These are phyloP conservation scores for Fistulifera pelliculosa DNA, from an alignment of 108 stramenopile species.

Conservation along the genomic window DNA sequence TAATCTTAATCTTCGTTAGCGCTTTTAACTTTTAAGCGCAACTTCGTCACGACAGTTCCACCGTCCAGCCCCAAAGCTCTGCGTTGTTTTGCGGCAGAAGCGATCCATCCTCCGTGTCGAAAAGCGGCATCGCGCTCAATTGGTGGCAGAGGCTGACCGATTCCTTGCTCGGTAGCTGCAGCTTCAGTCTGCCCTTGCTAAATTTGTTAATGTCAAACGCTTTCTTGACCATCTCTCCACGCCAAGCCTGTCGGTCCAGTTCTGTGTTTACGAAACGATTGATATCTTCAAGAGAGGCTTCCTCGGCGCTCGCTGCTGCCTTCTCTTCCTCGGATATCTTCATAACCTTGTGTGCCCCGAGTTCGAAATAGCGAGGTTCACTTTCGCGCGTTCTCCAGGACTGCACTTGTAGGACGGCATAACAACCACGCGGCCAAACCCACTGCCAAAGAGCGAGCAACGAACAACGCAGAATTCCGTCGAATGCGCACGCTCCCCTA, in stretches of 20 bases:
- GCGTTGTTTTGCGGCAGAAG: slow-evolving; percentile 71
- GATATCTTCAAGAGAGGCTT: slow-evolving; percentile 41
- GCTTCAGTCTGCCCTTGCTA: slow-evolving; percentile 22
- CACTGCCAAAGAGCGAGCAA: slow-evolving; percentile 79
- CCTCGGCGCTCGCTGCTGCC: slow-evolving; percentile 48
- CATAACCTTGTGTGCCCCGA: slow-evolving; percentile 65
- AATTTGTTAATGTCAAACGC: slow-evolving; percentile 45
- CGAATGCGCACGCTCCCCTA: slow-evolving; percentile 55
- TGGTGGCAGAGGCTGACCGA: slow-evolving; percentile 69
- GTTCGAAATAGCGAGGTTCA: slow-evolving; percentile 38
- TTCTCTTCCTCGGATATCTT: slow-evolving; percentile 63
- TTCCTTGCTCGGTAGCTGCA: slow-evolving; percentile 36
- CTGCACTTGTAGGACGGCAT: slow-evolving; percentile 24
- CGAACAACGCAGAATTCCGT: slow-evolving; percentile 57
- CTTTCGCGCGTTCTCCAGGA: slow-evolving; percentile 44
- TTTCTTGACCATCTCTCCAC: slow-evolving; percentile 66
- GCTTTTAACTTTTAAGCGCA: slow-evolving; percentile 43
- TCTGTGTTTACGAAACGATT: slow-evolving; percentile 37
- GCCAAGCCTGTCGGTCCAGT: slow-evolving; percentile 70
- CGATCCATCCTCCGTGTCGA: slow-evolving; percentile 80
- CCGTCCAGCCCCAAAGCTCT: slow-evolving; percentile 63
- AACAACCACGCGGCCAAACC: slow-evolving; percentile 66
- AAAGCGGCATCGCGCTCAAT: slow-evolving; percentile 64
- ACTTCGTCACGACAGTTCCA: slow-evolving; percentile 69
- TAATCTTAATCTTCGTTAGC: slow-evolving; percentile 1